Evolutionary conservation across 164 flowering plant species (phyloP), one percentile per base, ranked within the genome.

Genomic region (Annona squamosa): DNA sequence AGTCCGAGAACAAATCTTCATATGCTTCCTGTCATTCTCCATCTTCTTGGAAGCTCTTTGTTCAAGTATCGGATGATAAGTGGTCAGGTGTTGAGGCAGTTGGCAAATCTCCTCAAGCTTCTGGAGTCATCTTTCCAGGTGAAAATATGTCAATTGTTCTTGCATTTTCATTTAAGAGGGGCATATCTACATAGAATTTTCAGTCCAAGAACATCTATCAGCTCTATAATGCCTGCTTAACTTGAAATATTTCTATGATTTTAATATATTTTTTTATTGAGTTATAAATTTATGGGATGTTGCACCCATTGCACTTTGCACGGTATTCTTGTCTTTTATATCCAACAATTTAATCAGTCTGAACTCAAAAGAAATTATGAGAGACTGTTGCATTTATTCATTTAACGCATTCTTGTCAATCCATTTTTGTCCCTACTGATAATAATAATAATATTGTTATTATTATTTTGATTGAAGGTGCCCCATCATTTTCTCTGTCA

Each of bases 101-200:
- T 96, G 83, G 89, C 92, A 56, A 87, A 77, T 80, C 84, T 96
- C 64, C 72, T 89, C 72, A 91, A 87, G 77, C 84, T 88, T 70
- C 80, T 80, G 68, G 98, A 93, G 79, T 80, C 88, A 44, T 83
- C 94, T 75, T 96, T 96, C 82, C 99, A 92, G 94, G 99, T 93
- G 78, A 16, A 68, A 61, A 45, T 6, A 7, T 5, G 18, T 16
- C n/a, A 42, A 66, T 18, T 6, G 17, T 17, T 46, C 12, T n/a
- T 68, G 48, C 44, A 45, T 46, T 67, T 67, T 67, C n/a, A 9
- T 64, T 64, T 26, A 26, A 26, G 37, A 26, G 37, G 37, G 37
- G 37, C 37, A 26, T 26, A 26, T 26, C 37, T 26, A 26, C 37
- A 26, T 26, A 26, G 37, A 26, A 26, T 26, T 26, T 26, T 26